Conservation (phyloP, 2,329 filamentous ascomycete species). For the Incumbomyces delicatus region DNA sequence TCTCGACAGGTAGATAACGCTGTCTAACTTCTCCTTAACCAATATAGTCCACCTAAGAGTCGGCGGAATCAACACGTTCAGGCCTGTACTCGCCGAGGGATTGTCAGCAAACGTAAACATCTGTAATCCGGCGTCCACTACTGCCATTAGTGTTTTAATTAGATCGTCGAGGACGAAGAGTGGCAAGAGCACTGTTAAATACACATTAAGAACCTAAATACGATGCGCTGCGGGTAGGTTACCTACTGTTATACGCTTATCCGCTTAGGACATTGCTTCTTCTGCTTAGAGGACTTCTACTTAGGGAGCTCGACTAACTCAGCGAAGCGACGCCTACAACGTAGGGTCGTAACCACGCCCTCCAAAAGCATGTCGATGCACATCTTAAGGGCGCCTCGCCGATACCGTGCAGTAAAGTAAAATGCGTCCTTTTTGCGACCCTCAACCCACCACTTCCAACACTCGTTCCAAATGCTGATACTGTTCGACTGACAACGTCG, state of each 20-base stretch:
- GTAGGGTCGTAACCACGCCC: slow-evolving; percentile 6
- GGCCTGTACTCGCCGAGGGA: slow-evolving; percentile 8
- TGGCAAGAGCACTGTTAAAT: slow-evolving; percentile 11
- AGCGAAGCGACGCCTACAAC: slow-evolving; percentile 5
- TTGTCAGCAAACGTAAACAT: background rate
- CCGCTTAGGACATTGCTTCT: slow-evolving; percentile 9
- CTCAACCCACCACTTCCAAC: too few relatives aligned
- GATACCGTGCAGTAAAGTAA: too few relatives aligned
- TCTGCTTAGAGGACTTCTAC: background rate
- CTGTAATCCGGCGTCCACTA: slow-evolving; percentile 9
- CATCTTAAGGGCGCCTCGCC: too few relatives aligned
- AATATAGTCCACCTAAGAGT: slow-evolving; percentile 9
- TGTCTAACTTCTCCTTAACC: background rate
- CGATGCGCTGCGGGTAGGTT: slow-evolving; percentile 10
- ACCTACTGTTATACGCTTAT: slow-evolving; percentile 12
- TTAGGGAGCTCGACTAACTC: background rate
- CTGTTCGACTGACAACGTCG: too few relatives aligned
- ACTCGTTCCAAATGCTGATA: too few relatives aligned
- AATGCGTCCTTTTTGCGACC: too few relatives aligned
- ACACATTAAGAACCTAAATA: slow-evolving; percentile 6
- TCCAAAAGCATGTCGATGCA: too few relatives aligned
- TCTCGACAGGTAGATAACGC: background rate
- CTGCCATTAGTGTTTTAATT: slow-evolving; percentile 12
- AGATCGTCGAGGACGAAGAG: slow-evolving; percentile 6
- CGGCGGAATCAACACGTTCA: slow-evolving; percentile 10